Evolutionary conservation across 768 basidiomycete genomes (phyloP).

Genomic region (Phlebiopsis flavidoalba): DNA sequence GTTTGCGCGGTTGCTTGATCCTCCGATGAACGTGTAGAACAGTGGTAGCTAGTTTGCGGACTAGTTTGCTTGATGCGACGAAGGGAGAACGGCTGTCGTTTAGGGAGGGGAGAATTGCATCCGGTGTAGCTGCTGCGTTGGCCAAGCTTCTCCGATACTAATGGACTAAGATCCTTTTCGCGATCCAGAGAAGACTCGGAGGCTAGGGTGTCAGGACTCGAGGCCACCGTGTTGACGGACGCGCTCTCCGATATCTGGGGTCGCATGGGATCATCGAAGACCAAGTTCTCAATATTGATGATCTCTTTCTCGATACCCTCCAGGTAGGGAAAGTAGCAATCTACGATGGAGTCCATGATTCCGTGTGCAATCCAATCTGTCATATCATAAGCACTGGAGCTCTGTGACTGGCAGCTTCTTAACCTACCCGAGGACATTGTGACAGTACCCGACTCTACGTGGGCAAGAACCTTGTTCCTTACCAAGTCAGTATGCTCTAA

Average conservation of each 20-base stretch:
- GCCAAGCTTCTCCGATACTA: not conserved
- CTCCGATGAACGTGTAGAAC: not conserved
- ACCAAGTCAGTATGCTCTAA: constrained; percentile 76
- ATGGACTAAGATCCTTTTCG: not conserved
- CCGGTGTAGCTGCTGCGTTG: not conserved
- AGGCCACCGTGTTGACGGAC: not conserved
- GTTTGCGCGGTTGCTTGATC: constrained; percentile 13
- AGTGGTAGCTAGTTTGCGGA: not conserved
- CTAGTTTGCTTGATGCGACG: constrained; percentile 1
- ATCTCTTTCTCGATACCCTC: constrained; percentile 80
- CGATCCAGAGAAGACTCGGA: not conserved
- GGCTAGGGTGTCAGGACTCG: not conserved
- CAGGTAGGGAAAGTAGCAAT: constrained; percentile 86
- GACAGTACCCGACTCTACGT: constrained; percentile 45
- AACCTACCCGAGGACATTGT: constrained; percentile 69
- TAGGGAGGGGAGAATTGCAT: constrained; percentile 9
- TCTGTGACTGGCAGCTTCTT: not conserved
- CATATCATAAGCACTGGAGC: not conserved
- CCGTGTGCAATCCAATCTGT: constrained; percentile 95
- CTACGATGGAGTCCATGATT: constrained; percentile 88
- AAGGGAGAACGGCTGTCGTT: not conserved
- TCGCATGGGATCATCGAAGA: constrained; percentile 31
- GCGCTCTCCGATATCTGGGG: not conserved
- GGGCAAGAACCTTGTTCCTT: constrained; percentile 58
- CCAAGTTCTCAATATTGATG: constrained; percentile 66